Evolutionary conservation across 305 asterid species (phyloP).

Genomic region (Fraxinus sp.): DNA sequence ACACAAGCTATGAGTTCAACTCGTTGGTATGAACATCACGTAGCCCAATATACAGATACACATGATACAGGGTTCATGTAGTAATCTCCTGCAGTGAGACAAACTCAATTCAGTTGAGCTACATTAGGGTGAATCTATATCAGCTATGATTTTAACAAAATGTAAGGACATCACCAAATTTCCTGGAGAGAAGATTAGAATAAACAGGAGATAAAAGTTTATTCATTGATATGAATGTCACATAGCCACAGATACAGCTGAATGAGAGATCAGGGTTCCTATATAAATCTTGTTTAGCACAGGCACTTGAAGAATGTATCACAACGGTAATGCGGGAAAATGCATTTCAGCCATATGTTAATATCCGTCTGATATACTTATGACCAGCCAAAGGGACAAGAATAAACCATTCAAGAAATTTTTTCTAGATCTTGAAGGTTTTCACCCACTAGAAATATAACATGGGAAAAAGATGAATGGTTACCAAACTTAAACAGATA

Average conservation of each 20-base stretch:
- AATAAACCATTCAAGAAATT: background rate
- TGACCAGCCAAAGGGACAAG: background rate
- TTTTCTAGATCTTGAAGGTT: too few relatives aligned
- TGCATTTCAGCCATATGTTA: background rate
- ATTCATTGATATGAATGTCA: background rate
- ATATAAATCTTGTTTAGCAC: background rate
- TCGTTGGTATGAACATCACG: background rate
- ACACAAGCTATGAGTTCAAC: background rate
- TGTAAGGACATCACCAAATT: background rate
- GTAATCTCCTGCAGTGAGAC: background rate
- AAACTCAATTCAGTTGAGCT: background rate
- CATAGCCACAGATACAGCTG: background rate
- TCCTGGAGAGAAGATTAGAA: background rate
- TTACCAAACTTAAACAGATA: background rate
- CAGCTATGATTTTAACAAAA: background rate
- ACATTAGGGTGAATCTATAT: background rate
- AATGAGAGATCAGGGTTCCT: background rate
- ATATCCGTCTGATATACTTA: background rate
- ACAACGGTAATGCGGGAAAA: background rate
- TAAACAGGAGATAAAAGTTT: background rate
- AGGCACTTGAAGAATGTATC: background rate
- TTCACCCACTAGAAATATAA: background rate
- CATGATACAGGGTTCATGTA: background rate
- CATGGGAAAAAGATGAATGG: background rate
- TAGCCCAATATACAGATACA: background rate